phyloP scores from a whole-genome alignment of 2,329 filamentous ascomycete species.

The Pseudocercospora cruenta region DNA sequence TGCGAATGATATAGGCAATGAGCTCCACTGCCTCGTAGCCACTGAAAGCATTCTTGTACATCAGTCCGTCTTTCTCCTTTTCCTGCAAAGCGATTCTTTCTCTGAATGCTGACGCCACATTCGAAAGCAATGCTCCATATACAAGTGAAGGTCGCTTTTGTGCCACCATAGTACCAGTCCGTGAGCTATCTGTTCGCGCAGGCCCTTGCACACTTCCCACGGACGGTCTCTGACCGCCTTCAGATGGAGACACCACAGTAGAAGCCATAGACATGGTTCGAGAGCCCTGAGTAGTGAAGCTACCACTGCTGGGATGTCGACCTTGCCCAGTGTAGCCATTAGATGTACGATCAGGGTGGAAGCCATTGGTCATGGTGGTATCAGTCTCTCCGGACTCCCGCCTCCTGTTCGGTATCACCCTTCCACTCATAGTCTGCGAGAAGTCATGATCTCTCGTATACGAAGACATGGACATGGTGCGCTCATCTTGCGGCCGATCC shows the following conservation, averaged over 20 bases:
- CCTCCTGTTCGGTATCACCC: slow-evolving; percentile 80
- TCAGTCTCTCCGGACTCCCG: slow-evolving; percentile 55
- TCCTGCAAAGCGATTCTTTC: slow-evolving; percentile 85
- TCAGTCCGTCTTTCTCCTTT: slow-evolving; percentile 92
- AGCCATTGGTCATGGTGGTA: slow-evolving; percentile 36
- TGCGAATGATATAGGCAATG: slow-evolving; percentile 94
- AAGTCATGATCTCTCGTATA: slow-evolving; percentile 77
- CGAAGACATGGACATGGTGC: slow-evolving; percentile 94
- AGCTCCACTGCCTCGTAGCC: slow-evolving; percentile 95
- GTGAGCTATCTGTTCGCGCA: slow-evolving; percentile 44
- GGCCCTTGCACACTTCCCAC: slow-evolving; percentile 22
- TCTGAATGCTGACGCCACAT: slow-evolving; percentile 88
- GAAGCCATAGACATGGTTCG: slow-evolving; percentile 94
- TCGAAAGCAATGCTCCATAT: slow-evolving; percentile 91
- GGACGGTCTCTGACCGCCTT: slow-evolving; percentile 34
- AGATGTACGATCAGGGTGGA: slow-evolving; percentile 31
- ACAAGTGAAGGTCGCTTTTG: slow-evolving; percentile 77
- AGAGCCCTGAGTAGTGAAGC: slow-evolving; percentile 50
- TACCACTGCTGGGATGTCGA: slow-evolving; percentile 33
- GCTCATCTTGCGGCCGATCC: slow-evolving; percentile 79
- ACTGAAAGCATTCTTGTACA: slow-evolving; percentile 96
- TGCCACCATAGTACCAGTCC: slow-evolving; percentile 56
- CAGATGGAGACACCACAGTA: slow-evolving; percentile 63
- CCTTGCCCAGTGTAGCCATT: slow-evolving; percentile 29
- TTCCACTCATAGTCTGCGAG: slow-evolving; percentile 86